Evolutionary conservation across 192 early-diverging fungal genomes (phyloP).

Genomic region (Backusella westeae): DNA sequence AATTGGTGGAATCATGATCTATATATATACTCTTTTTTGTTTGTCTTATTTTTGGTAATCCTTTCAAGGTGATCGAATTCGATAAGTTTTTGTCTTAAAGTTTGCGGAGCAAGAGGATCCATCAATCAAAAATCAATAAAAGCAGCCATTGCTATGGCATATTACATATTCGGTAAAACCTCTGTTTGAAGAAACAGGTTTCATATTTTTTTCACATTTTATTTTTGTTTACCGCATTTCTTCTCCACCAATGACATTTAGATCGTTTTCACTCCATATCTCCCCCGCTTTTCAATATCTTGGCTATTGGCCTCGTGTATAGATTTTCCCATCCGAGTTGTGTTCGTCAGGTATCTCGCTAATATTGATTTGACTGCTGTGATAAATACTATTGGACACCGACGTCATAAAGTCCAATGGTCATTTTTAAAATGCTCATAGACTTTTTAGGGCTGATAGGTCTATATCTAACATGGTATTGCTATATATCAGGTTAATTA

Average conservation of each 20-base stretch:
- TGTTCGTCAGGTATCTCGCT: neutral
- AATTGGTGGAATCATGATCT: neutral
- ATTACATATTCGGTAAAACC: neutral
- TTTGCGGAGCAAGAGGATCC: neutral
- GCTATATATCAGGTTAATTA: neutral
- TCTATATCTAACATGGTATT: neutral
- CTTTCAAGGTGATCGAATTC: neutral
- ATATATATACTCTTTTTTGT: neutral
- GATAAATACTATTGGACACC: neutral
- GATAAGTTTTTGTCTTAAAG: slow-evolving; percentile 7
- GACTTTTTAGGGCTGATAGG: neutral
- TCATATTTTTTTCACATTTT: neutral
- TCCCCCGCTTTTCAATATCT: neutral
- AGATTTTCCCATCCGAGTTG: neutral
- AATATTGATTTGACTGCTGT: neutral
- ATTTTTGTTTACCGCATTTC: neutral
- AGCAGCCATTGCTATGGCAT: neutral
- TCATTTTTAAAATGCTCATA: neutral
- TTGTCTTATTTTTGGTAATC: neutral
- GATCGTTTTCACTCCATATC: neutral
- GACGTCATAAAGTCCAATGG: neutral
- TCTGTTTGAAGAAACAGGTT: slow-evolving; percentile 6
- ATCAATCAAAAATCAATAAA: slow-evolving; percentile 3
- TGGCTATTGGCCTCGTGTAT: neutral
- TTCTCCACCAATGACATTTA: neutral